phyloP scores from a whole-genome alignment of 1,284 basidiomycete species.

The Ustanciosporium gigantosporum region DNA sequence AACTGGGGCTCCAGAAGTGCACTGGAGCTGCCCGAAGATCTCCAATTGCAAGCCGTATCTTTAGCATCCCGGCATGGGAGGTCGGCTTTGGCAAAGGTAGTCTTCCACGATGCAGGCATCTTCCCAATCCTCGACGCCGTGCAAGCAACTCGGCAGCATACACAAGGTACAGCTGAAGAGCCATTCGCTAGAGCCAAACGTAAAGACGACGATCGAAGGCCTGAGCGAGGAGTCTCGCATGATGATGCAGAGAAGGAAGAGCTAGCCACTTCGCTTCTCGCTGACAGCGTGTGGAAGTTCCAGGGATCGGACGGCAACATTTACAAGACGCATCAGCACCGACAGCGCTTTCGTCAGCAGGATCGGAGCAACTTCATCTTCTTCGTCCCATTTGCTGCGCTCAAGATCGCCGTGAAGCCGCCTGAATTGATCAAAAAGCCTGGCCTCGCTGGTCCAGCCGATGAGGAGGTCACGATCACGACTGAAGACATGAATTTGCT shows the following conservation, averaged over 20 bases:
- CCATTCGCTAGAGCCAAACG: conserved; percentile 13
- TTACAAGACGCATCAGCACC: conserved; percentile 9
- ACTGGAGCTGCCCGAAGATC: conserved; percentile 48
- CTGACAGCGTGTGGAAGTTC: conserved; percentile 49
- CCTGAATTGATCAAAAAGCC: conserved; percentile 32
- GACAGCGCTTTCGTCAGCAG: conserved; percentile 28
- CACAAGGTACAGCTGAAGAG: conserved; percentile 16
- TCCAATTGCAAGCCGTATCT: conserved; percentile 32
- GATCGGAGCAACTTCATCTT: conserved; percentile 60
- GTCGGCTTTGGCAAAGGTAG: conserved; percentile 27
- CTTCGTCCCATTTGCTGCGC: conserved; percentile 55
- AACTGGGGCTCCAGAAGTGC: conserved; percentile 45
- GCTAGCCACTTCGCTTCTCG: conserved; percentile 36
- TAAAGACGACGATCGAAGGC: neutral
- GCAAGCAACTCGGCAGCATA: conserved; percentile 42
- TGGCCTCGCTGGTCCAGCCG: conserved; percentile 34
- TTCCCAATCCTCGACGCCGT: conserved; percentile 61
- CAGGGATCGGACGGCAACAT: conserved; percentile 13
- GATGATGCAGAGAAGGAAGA: neutral
- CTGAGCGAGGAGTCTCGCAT: neutral
- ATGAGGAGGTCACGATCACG: conserved; percentile 64
- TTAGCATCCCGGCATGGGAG: conserved; percentile 37
- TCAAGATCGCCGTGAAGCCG: conserved; percentile 40
- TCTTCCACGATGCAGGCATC: conserved; percentile 50
- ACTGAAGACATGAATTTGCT: conserved; percentile 63